A percentile compares a stretch with the other conserved stretches of the same genome.
phyloP scores from a whole-genome alignment of 2,329 filamentous ascomycete species.

The Monilinia aucupariae region DNA sequence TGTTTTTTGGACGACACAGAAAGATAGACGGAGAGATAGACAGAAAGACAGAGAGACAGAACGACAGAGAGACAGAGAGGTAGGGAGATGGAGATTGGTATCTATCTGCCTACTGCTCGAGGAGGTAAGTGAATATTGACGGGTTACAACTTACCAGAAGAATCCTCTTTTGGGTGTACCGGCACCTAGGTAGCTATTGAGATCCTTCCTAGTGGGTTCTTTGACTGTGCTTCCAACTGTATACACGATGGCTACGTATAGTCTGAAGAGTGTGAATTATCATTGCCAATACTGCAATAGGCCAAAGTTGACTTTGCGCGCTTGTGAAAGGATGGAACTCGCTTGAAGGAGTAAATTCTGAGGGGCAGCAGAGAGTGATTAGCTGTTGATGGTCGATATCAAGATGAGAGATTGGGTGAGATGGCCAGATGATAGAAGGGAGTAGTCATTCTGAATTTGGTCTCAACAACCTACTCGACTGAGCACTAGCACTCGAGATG shows the following conservation, averaged over 20 bases:
- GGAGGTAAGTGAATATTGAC: constrained; percentile 2
- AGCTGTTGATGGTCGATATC: neutral
- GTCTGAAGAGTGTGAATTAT: neutral
- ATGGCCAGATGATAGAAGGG: neutral
- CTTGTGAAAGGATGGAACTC: neutral
- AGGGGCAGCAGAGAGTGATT: neutral
- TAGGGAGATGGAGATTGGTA: neutral
- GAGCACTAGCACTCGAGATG: too few species aligned
- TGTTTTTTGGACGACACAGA: neutral
- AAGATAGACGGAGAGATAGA: neutral
- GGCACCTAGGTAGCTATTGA: neutral
- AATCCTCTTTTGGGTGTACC: neutral
- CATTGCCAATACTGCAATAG: too few species aligned
- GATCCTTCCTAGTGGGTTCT: neutral
- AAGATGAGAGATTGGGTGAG: neutral
- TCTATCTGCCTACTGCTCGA: too few species aligned
- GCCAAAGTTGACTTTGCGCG: neutral
- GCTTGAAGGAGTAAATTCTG: neutral
- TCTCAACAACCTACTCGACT: too few species aligned
- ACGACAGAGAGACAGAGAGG: too few species aligned
- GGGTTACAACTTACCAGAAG: too few species aligned
- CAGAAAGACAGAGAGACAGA: too few species aligned
- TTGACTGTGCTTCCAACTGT: neutral
- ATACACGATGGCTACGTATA: neutral
- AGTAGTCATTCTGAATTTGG: neutral